These are phyloP conservation scores for Huntiella savannae DNA, from an alignment of 2,329 filamentous ascomycete genomes.

Conservation along the genomic window DNA sequence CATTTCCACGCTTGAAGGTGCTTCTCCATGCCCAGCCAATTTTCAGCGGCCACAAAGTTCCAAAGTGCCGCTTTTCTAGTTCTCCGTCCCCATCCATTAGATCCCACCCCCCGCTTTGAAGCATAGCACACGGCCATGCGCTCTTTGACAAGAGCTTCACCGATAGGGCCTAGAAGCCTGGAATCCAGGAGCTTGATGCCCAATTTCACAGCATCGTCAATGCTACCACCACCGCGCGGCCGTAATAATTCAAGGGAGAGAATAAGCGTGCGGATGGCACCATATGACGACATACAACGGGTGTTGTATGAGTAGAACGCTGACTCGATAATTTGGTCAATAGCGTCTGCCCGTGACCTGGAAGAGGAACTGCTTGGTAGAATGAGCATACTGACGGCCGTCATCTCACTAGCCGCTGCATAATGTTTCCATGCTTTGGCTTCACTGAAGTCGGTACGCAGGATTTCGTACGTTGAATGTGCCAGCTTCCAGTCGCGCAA, in stretches of 20 bases:
- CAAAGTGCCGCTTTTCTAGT: conserved; percentile 76
- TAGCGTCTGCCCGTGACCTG: conserved; percentile 59
- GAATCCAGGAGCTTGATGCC: conserved; percentile 62
- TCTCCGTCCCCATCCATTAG: conserved; percentile 49
- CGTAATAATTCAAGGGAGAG: conserved; percentile 68
- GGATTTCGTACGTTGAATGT: conserved; percentile 75
- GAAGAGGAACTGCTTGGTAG: conserved; percentile 51
- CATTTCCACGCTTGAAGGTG: conserved; percentile 60
- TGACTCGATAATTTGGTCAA: conserved; percentile 76
- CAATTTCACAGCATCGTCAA: conserved; percentile 80
- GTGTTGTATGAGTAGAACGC: conserved; percentile 86
- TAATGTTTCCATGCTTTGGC: conserved; percentile 96
- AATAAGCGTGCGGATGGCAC: conserved; percentile 58
- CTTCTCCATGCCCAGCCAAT: conserved; percentile 64
- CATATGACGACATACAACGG: conserved; percentile 60
- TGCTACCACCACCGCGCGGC: conserved; percentile 56
- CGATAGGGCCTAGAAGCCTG: conserved; percentile 52
- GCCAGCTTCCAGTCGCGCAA: conserved; percentile 88
- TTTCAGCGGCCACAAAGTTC: conserved; percentile 65
- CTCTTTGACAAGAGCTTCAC: conserved; percentile 70
- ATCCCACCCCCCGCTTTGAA: conserved; percentile 48
- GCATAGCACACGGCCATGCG: conserved; percentile 71
- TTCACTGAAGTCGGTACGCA: conserved; percentile 75
- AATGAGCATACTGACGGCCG: conserved; percentile 64
- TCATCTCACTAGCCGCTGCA: conserved; percentile 89